Evolutionary conservation across 2,329 filamentous ascomycete genomes (phyloP), one percentile per base, ranked within the genome.

Genomic region (Verticillium nubilum): DNA sequence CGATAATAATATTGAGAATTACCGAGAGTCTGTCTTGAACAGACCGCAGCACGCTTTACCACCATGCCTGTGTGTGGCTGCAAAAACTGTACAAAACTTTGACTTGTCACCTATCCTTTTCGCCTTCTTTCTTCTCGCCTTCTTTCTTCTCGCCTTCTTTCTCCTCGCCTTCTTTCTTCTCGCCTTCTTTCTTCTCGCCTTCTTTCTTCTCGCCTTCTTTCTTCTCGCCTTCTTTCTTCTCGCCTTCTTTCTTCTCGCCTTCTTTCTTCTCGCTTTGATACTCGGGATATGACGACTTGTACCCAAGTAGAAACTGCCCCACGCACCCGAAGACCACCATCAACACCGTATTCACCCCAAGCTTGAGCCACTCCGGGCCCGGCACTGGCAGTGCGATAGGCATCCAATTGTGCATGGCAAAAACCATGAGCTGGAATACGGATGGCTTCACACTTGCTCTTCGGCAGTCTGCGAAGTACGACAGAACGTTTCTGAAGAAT

Each of bases 401-500:
- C 58, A 66, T 66, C 26, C 61, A 59, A n/a, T 61, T 61, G 28
- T 54, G 35, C 29, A 58, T 37, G 23, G 65, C 58, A 42, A 67
- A 66, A 15, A 66, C 60, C 59, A 66, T 62, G 31, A 67, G 58
- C 61, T 67, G 65, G 26, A 64, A 63, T 47, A 64, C 37, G 60
- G 62, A 65, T 10, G 65, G 64, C 10, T 47, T 58, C 7, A 54
- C 13, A 2, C 50, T 35, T 4, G 62, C 58, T n/a, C 31, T 58
- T 15, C 61, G 58, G 47, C 65, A 67, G 56, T 67, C 65, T 31
- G 64, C 57, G 17, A 67, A 29, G 56, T 67, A 67, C n/a, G 62
- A 61, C 12, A 66, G 59, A 19, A 62, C 60, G 58, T 67, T 67
- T 56, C 65, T 61, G 58, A 67, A 67, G 57, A 67, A 67, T 4